Base-by-base conservation (phyloP, 2,329 filamentous ascomycete genomes). In the Aspergillus felis region DNA sequence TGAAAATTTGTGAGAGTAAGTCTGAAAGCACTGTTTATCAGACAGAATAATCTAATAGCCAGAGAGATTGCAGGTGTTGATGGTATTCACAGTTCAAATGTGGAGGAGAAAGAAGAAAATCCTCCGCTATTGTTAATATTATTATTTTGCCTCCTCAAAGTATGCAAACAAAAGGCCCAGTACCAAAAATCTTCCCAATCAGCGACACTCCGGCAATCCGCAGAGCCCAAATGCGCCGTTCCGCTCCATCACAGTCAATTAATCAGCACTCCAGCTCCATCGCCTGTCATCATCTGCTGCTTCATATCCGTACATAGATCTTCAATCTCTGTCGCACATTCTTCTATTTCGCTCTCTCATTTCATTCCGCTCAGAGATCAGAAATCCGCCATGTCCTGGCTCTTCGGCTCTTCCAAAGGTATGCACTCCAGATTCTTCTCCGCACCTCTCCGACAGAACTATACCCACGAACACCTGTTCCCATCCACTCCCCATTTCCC, bases 321-420 rank as follows among this genome's bases (percentile, higher is more conserved):
- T 27, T 24, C 38, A 14, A 48, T 24, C 28, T 29, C 32, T 32
- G 53, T 35, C 4, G 57, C 47, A 47, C 42, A 57, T 48, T 4
- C 49, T 59, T 32, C 9, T 9, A 22, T 35, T 49, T 42, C 2
- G n/a, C 6, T 29, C 7, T 49, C 48, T 17, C 41, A 32, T 6
- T 4, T 53, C 25, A 12, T 3, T 8, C 35, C 8, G 57, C 4
- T n/a, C 38, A 7, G 3, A 50, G 47, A 44, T 51, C 20, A 38
- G 14, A 17, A 17, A 38, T 17, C 32, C 61, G 65, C 50, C 27
- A 74, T 73, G 71, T 72, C 69, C 54, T 74, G 70, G 71, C 65
- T 73, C 51, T 74, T 72, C 52, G 68, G 72, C 57, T 72, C 69
- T 44, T 73, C 71, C 51, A 70, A 61, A 52, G 64, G 72, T 74